Evolutionary conservation across 2,329 filamentous ascomycete genomes (phyloP).

Genomic region (Clathrospora elynae): DNA sequence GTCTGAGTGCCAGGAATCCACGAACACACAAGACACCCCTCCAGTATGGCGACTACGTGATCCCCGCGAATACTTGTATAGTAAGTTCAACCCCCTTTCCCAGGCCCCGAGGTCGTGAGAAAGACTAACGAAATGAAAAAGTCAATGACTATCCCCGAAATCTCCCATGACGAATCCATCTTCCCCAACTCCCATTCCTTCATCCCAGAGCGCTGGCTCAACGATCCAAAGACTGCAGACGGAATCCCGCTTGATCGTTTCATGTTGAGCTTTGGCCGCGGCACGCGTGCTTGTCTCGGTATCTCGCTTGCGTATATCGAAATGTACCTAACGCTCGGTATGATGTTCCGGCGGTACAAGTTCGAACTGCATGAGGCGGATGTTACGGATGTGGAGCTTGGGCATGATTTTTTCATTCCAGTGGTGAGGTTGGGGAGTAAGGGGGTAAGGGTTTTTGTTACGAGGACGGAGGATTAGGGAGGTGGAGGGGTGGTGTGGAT

Average conservation of each 20-base stretch:
- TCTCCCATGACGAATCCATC: conserved; percentile 44
- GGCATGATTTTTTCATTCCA: conserved; percentile 50
- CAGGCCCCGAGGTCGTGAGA: no score
- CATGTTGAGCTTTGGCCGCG: conserved; percentile 50
- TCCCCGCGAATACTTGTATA: conserved; percentile 44
- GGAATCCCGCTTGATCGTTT: conserved; percentile 48
- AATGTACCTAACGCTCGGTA: conserved; percentile 41
- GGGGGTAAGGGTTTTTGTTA: conserved; percentile 44
- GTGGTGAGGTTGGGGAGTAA: conserved; percentile 39
- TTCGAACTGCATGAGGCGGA: conserved; percentile 41
- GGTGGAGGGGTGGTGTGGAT: no score
- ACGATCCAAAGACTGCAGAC: conserved; percentile 31
- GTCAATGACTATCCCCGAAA: conserved; percentile 46
- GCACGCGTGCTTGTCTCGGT: conserved; percentile 51
- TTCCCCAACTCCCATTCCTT: conserved; percentile 47
- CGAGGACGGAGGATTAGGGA: conserved; percentile 23
- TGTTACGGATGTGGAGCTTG: conserved; percentile 40
- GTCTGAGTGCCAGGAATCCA: conserved; percentile 47
- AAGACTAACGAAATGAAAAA: conserved; percentile 1
- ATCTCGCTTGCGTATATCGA: conserved; percentile 47
- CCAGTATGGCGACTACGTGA: conserved; percentile 35
- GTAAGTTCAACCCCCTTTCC: conserved; percentile 17
- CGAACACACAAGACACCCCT: conserved; percentile 35
- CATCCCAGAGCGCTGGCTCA: conserved; percentile 51
- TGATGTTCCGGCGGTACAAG: conserved; percentile 41